Percentiles rank a stretch among this genome's conserved stretches.
These are phyloP conservation scores for Begonia fuchsioides DNA, from an alignment of 306 rosid species.

Conservation along the genomic window DNA sequence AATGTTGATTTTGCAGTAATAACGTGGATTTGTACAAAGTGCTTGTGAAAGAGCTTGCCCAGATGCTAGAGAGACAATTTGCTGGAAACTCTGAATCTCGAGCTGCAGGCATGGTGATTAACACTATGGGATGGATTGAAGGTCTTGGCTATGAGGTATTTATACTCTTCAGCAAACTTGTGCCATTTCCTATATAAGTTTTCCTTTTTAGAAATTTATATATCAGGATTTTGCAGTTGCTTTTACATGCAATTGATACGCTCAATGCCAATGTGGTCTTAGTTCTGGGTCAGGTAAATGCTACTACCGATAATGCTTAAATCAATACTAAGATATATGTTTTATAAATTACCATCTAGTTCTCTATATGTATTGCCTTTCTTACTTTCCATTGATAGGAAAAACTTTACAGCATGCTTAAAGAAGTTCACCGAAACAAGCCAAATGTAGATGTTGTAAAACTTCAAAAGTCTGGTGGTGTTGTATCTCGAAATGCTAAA, in stretches of 20 bases:
- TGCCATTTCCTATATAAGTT: too few relatives aligned
- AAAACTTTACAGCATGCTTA: conserved; percentile 87
- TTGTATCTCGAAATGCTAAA: conserved; percentile 71
- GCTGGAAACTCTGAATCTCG: conserved; percentile 69
- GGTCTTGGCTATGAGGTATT: conserved; percentile 90
- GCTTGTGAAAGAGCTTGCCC: conserved; percentile 81
- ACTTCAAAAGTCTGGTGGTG: conserved; percentile 96
- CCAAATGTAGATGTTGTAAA: conserved; percentile 87
- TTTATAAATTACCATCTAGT: too few relatives aligned
- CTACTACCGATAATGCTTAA: conserved; percentile 1
- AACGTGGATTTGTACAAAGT: conserved; percentile 81
- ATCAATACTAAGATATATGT: too few relatives aligned
- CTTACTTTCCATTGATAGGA: conserved; percentile 36
- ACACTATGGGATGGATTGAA: conserved; percentile 99
- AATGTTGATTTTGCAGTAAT: conserved; percentile 29
- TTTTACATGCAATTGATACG: conserved; percentile 74
- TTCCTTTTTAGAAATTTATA: too few relatives aligned
- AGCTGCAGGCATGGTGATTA: conserved; percentile 96
- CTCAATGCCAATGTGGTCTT: conserved; percentile 74
- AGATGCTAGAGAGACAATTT: conserved; percentile 72
- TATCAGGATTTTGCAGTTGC: too few relatives aligned
- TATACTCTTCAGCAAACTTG: conserved; percentile 1
- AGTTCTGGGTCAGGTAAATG: conserved; percentile 88
- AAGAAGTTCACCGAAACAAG: conserved; percentile 59
- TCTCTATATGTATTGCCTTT: too few relatives aligned